These are phyloP conservation scores for Halocafeteria seosinensis DNA, from an alignment of 108 stramenopile species.

Conservation along the genomic window DNA sequence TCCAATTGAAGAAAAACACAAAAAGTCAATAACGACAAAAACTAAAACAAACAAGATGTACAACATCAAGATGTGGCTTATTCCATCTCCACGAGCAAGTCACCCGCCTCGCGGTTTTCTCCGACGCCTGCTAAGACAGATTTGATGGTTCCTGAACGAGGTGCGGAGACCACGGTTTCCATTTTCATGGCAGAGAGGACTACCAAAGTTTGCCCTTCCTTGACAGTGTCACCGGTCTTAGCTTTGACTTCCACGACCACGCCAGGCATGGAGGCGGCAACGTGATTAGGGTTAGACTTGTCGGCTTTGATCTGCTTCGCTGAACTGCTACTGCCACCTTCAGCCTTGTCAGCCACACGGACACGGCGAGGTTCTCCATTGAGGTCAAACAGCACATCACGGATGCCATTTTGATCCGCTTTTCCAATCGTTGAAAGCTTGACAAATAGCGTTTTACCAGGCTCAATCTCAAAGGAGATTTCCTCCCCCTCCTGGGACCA, in stretches of 20 bases:
- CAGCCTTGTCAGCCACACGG: constrained; percentile 39
- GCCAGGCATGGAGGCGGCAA: constrained; percentile 84
- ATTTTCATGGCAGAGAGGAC: constrained; percentile 87
- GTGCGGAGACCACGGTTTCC: constrained; percentile 72
- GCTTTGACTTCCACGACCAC: constrained; percentile 76
- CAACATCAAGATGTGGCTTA: no score
- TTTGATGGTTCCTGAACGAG: constrained; percentile 55
- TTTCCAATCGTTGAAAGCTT: constrained; percentile 29
- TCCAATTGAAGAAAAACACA: no score
- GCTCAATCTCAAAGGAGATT: constrained; percentile 46
- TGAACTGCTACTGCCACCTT: neutral
- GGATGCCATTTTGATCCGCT: constrained; percentile 43
- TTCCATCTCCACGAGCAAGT: constrained; percentile 29
- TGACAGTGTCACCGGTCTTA: constrained; percentile 59
- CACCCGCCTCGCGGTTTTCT: constrained; percentile 63
- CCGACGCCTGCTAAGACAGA: constrained; percentile 56
- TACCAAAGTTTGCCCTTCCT: constrained; percentile 64
- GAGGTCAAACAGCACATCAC: constrained; percentile 69
- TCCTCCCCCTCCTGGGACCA: constrained; percentile 76
- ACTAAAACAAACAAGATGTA: no score
- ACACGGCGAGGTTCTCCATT: constrained; percentile 68
- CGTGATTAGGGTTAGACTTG: constrained; percentile 22
- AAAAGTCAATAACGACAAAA: no score
- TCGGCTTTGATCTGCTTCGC: constrained; percentile 14
- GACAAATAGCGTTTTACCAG: constrained; percentile 59